Percentiles rank a stretch among this genome's conserved stretches.
Conservation (phyloP, 306 rosid genomes). For the Gynostemma pentaphyllum region DNA sequence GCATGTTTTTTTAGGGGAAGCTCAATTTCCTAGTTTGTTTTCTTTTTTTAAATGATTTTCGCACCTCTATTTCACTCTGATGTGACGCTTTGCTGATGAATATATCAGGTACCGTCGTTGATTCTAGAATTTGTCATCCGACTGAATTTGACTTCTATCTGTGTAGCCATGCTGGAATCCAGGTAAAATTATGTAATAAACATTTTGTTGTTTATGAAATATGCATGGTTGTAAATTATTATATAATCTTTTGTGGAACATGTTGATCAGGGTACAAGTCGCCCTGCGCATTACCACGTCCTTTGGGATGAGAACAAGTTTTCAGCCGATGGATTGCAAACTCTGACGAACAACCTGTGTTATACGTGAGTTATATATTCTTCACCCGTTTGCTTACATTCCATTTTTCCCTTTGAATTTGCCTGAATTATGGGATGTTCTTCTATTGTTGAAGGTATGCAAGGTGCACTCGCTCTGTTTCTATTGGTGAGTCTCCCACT, state of each 20-base stretch:
- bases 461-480: conserved; percentile 85
- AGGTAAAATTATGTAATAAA: conserved; percentile 29
- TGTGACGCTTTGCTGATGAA: neutral
- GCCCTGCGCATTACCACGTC: conserved; percentile 96
- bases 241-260: neutral
- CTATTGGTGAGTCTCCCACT: conserved; percentile 52
- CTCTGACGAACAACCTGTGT: conserved; percentile 78
- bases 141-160: conserved; percentile 91
- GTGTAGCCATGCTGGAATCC: conserved; percentile 93
- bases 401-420: neutral
- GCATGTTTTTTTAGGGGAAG: no score
- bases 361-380: conserved; percentile 61
- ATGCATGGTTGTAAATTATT: neutral
- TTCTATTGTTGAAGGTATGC: conserved; percentile 52
- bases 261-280: conserved; percentile 81
- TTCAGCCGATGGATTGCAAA: conserved; percentile 79
- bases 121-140: conserved; percentile 92
- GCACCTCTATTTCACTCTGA: no score
- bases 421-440: neutral
- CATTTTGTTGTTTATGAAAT: neutral
- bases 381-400: neutral
- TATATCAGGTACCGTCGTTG: conserved; percentile 79
- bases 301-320: conserved; percentile 94
- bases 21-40: neutral
- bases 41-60: neutral